These are phyloP conservation scores for Boletus rubroflammeus DNA, from an alignment of 768 basidiomycete species.

Conservation along the genomic window DNA sequence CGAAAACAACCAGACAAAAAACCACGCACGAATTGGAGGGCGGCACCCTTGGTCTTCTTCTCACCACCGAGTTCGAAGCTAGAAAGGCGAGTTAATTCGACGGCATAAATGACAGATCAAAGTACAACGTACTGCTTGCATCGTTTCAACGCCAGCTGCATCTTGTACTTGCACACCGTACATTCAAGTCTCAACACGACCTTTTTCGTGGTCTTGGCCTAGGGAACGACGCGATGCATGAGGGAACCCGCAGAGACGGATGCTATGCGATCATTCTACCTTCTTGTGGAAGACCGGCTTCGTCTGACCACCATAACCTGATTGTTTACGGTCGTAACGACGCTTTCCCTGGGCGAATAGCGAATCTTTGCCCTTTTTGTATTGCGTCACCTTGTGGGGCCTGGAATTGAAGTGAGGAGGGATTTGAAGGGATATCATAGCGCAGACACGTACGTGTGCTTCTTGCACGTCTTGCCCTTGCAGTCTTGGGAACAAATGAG, in stretches of 20 bases:
- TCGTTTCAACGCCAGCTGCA: constrained; percentile 93
- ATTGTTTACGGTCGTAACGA: constrained; percentile 98
- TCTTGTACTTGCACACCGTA: constrained; percentile 98
- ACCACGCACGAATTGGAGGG: constrained; percentile 82
- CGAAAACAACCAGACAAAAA: background rate
- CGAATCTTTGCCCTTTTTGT: constrained; percentile 99
- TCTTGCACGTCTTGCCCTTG: constrained; percentile 96
- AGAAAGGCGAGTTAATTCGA: constrained; percentile 1
- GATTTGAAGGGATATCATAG: background rate
- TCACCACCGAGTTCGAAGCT: constrained; percentile 99
- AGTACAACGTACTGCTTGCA: constrained; percentile 88
- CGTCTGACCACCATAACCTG: constrained; percentile 99
- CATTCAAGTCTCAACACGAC: constrained; percentile 97
- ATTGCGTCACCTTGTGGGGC: constrained; percentile 99
- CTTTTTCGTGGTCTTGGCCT: constrained; percentile 99
- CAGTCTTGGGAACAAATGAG: constrained; percentile 53
- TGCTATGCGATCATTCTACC: constrained; percentile 32
- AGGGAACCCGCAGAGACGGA: background rate
- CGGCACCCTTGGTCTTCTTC: constrained; percentile 99
- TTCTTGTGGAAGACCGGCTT: constrained; percentile 99
- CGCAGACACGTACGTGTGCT: constrained; percentile 76
- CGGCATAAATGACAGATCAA: background rate
- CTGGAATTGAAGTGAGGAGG: constrained; percentile 36
- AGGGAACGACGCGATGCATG: background rate
- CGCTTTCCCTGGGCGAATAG: constrained; percentile 98